Evolutionary conservation across 345 rosid species (phyloP), one percentile per base, ranked within the genome.

Genomic region (Sisymbrium irio): DNA sequence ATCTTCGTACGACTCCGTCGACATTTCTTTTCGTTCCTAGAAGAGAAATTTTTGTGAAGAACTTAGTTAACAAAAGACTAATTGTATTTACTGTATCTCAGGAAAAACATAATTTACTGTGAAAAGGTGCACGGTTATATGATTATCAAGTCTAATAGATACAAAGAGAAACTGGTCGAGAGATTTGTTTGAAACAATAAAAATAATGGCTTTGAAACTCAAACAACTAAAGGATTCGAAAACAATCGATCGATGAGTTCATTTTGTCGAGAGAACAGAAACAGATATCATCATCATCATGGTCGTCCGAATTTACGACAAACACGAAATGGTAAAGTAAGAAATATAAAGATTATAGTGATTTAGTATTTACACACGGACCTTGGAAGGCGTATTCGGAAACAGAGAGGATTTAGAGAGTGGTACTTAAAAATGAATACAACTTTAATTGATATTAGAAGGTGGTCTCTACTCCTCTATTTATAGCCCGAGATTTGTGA

Each of bases 1-100:
- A 13, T 73, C 72, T 36, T 65, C 77, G 0, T 73, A 73, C 7
- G 77, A 63, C 5, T 72, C 70, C 20, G 70, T 63, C 28, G 77
- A 45, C 77, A 73, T 73, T 33, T 65, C 71, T 53, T 45, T 55
- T 15, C 6, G 18, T 54, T 44, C 47, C 55, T 11, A 39, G 32
- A 22, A 42, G 40, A 51, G 7, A 33, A 42, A 28, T 13, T 1
- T 8, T 27, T 0, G 0, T 2, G 17, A 44, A 42, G 9, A 47
- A 28, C 51, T 62, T n/a, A 40, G 44, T 47, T 6, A 11, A n/a
- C 6, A 49, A 33, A 28, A 25, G 2, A 32, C 7, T 32, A 27
- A 3, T 5, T 8, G 32, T 25, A 22, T 25, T 4, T 0, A 51
- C 9, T 6, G 58, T 15, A 42, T 17, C 25, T 22, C 25, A n/a